phyloP scores from a whole-genome alignment of 2,329 filamentous ascomycete genomes.

The Botryosphaeria dothidea region DNA sequence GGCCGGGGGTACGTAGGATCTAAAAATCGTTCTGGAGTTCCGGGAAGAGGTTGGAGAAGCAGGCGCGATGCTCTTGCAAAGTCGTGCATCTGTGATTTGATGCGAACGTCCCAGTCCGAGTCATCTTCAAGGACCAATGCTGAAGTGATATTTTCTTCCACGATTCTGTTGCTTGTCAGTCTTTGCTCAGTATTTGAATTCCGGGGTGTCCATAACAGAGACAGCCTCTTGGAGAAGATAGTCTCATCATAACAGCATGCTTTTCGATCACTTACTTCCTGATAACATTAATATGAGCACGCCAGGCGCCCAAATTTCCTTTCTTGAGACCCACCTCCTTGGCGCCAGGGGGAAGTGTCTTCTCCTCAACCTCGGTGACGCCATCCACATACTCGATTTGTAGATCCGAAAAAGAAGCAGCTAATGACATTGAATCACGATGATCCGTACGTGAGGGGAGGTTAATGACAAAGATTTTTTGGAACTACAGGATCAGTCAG shows the following conservation, averaged over 20 bases:
- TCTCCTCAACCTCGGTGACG: conserved; percentile 35
- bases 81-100: conserved; percentile 25
- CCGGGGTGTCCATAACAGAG: no score
- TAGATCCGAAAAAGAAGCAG: conserved; percentile 49
- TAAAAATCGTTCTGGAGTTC: not conserved
- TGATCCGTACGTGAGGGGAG: conserved; percentile 54
- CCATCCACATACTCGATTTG: conserved; percentile 51
- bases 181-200: not conserved
- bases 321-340: not conserved
- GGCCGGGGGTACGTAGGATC: conserved; percentile 24
- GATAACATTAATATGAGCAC: conserved; percentile 6
- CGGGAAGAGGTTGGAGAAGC: conserved; percentile 18
- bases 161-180: conserved; percentile 1
- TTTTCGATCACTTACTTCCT: not conserved
- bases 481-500: conserved; percentile 43
- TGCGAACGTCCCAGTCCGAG: conserved; percentile 27
- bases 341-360: conserved; percentile 40
- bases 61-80: conserved; percentile 22
- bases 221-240: no score
- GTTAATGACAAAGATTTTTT: conserved; percentile 55
- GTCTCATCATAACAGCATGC: no score
- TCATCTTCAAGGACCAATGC: conserved; percentile 27
- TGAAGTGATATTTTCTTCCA: conserved; percentile 19
- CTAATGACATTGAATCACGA: conserved; percentile 52
- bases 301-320: not conserved